Base-by-base conservation (phyloP, 208 protist species). In the Leptomonas pyrrhocoris region DNA sequence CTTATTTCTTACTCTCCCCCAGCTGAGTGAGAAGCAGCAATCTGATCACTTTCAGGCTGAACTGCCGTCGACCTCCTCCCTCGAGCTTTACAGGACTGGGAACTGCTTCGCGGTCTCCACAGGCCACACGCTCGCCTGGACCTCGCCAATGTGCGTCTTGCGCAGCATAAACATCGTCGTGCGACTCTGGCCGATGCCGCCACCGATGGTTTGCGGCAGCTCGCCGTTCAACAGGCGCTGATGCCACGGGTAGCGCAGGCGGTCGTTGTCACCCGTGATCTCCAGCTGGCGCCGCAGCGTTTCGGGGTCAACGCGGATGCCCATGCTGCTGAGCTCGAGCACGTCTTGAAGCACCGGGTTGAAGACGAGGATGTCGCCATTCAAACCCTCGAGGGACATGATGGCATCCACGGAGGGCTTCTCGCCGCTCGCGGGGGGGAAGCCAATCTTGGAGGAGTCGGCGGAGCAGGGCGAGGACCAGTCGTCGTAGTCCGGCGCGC, bases 401-500 rank as follows among this genome's bases (percentile, higher is more conserved):
- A 84, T 70, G 5, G 79, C 34, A 63, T 94, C 88, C 23, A 89
- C 69, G 21, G 75, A 81, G 2, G 85, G 81, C 30, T 69, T 50
- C 60, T 50, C 74, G 15, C 19, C 74, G 40, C 77, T 79, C 18
- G 57, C 31, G 31, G 46, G 38, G 15, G 79, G 79, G 53, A 86
- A 88, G 59, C 64, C 79, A 27, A 79, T 43, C 46, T 76, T 70
- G 46, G 38, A 51, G 34, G 62, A 69, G 69, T 79, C 55, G 9
- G 81, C 49, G 27, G 70, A 73, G 11, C 90, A 78, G 4, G 90
- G 90, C n/a, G 90, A 85, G 45, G 86, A 91, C 94, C 94, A 97
- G 71, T 97, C 94, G 69, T 97, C 94, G 79, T 97, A 97, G 82
- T 97, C 94, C 27, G 94, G 87, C 15, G 94, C 86, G 38, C 94